Evolutionary conservation across 2,329 filamentous ascomycete genomes (phyloP).

Genomic region (Pestalotiopsis sp.): DNA sequence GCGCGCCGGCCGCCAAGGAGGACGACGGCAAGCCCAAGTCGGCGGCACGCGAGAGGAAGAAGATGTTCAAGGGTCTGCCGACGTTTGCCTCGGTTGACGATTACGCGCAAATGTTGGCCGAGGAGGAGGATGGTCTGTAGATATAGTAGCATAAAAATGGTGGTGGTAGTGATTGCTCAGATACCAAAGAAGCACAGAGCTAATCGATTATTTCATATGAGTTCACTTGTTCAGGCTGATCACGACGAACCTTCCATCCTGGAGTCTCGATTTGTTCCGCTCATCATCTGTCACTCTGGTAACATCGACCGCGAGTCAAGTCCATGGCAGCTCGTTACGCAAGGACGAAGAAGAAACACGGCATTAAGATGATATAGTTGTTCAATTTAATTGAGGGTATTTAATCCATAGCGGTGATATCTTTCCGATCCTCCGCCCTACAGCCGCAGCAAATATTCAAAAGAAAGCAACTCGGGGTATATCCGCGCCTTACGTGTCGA

Average conservation of each 20-base stretch:
- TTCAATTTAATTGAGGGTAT: too few relatives aligned
- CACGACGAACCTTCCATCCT: too few relatives aligned
- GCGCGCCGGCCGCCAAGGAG: conserved; percentile 36
- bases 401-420: neutral
- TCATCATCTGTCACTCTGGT: too few relatives aligned
- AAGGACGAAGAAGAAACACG: too few relatives aligned
- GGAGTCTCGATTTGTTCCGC: too few relatives aligned
- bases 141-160: neutral
- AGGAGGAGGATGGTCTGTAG: conserved; percentile 58
- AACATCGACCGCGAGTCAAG: too few relatives aligned
- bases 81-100: conserved; percentile 93
- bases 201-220: neutral
- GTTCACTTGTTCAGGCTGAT: too few relatives aligned
- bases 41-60: conserved; percentile 62
- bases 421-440: neutral
- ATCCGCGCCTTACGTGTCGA: conserved; percentile 41
- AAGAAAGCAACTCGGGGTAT: neutral
- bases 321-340: too few relatives aligned
- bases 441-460: neutral
- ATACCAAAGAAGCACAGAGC: neutral
- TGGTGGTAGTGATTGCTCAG: neutral
- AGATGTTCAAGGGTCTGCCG: conserved; percentile 84
- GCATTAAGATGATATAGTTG: too few relatives aligned
- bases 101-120: conserved; percentile 81
- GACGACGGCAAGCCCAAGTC: conserved; percentile 41